Percentiles rank a stretch among this genome's conserved stretches.
Evolutionary conservation across 768 basidiomycete genomes (phyloP).

Genomic region (Dioszegia aurantiaca): DNA sequence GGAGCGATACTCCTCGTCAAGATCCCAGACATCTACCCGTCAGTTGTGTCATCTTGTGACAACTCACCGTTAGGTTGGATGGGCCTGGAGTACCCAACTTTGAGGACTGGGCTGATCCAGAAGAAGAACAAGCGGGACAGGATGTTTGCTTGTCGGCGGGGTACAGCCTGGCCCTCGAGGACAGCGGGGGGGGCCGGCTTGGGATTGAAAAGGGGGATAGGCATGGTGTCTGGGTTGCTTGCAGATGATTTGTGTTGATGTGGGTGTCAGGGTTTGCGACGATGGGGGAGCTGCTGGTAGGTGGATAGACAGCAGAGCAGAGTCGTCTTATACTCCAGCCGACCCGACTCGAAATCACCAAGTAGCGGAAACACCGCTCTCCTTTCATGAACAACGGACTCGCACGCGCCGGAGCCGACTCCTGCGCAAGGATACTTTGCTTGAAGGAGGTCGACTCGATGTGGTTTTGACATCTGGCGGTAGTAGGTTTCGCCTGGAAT

Average conservation of each 20-base stretch:
- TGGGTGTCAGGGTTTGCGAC: neutral
- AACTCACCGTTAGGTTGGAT: conserved; percentile 28
- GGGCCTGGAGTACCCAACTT: conserved; percentile 32
- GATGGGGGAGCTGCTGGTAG: neutral
- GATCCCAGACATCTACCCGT: conserved; percentile 20
- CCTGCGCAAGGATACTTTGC: no score
- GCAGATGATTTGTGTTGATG: neutral
- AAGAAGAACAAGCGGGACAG: conserved; percentile 27
- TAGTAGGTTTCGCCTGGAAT: no score
- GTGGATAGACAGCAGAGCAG: no score
- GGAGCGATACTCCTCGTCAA: conserved; percentile 17
- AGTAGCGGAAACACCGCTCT: no score
- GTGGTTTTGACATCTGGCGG: no score
- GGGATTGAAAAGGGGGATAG: conserved; percentile 33
- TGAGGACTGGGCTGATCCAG: conserved; percentile 36
- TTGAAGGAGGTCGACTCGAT: no score
- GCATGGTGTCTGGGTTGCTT: conserved; percentile 19
- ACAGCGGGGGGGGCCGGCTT: conserved; percentile 25
- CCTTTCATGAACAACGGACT: no score
- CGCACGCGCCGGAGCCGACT: no score
- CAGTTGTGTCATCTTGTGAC: neutral
- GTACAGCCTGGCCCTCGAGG: conserved; percentile 23
- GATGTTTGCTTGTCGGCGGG: conserved; percentile 19
- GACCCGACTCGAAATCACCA: no score
- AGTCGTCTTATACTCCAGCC: no score